Evolutionary conservation across 225 moss, liverwort and hornwort species (phyloP), one percentile per base, ranked within the genome.

Genomic region (Sphagnum tenellum): DNA sequence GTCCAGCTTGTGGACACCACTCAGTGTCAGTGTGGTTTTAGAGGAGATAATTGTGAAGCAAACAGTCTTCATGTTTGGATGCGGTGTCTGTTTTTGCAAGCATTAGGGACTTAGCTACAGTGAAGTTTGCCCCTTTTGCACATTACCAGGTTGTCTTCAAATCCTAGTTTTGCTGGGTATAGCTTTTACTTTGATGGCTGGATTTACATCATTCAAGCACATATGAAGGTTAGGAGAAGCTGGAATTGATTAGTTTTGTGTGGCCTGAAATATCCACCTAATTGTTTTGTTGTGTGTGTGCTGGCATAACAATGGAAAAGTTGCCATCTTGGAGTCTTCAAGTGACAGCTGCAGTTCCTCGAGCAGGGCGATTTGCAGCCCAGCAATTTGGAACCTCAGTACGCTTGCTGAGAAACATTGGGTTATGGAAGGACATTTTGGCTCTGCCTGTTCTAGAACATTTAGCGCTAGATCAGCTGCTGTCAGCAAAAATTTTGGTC

Each of bases 341-440:
- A 69, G 82, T 99, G 59, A 89, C 84, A 48, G 70, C 75, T 11
- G 83, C 82, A 60, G 93, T 99, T 64, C 93, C 98, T 8, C 87
- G 86, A 70, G 93, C 93, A 59, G 69, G 83, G 66, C 87, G 82
- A 6, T 72, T 84, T 57, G 79, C 77, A 50, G 94, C 91, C 57
- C 85, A 87, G 9, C 93, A 90, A 72, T 99, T 99, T 67, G 98
- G 93, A 67, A 93, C 79, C 61, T 81, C 93, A 55, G 74, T 99
- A 52, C 88, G 98, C 61, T 72, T 99, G 67, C 77, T 99, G 46
- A 87, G 90, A 46, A 99, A 90, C 67, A 82, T 99, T 77, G 90
- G 86, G 14, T 76, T 86, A 64, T 99, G 98, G 98, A 93, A 89
- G 79, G 82, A 86, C 62, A 76, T 91, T n/a, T 59, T 99, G 67